Percentiles rank a stretch among this genome's conserved stretches.
Evolutionary conservation across 345 rosid species (phyloP).

Genomic region (Eucalyptus curtisii): DNA sequence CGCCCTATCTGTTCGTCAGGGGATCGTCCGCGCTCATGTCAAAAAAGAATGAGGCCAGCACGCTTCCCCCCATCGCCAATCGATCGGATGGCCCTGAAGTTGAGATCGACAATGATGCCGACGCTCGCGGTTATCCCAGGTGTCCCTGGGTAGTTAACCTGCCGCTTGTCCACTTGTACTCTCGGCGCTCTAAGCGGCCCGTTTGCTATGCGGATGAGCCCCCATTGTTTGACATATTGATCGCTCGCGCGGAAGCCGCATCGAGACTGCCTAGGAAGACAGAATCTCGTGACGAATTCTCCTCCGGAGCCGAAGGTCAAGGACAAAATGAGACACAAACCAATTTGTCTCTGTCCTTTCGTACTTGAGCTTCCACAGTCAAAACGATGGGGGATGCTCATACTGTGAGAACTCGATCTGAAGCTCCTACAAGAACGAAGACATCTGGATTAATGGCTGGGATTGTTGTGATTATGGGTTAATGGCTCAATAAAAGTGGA

Average conservation of each 20-base stretch:
- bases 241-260: constrained; percentile 2
- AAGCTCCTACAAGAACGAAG: no score
- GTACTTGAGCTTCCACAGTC: no score
- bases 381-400: no score
- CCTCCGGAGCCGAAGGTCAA: no score
- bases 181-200: constrained; percentile 33
- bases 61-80: constrained; percentile 12
- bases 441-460: no score
- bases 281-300: constrained; percentile 6
- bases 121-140: not conserved
- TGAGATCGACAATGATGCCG: not conserved
- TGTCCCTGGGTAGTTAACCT: not conserved
- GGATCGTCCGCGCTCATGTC: constrained; percentile 57
- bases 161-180: constrained; percentile 44
- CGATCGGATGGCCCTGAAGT: not conserved
- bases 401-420: no score
- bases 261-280: constrained; percentile 4
- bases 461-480: no score
- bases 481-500: no score
- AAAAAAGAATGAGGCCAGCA: constrained; percentile 68
- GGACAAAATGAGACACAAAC: no score
- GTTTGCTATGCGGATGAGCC: not conserved
- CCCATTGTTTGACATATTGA: constrained; percentile 14
- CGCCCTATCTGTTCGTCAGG: constrained; percentile 27
- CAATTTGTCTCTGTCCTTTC: no score